Conservation (phyloP, 106 monocot genomes). For the Platanthera zijinensis region DNA sequence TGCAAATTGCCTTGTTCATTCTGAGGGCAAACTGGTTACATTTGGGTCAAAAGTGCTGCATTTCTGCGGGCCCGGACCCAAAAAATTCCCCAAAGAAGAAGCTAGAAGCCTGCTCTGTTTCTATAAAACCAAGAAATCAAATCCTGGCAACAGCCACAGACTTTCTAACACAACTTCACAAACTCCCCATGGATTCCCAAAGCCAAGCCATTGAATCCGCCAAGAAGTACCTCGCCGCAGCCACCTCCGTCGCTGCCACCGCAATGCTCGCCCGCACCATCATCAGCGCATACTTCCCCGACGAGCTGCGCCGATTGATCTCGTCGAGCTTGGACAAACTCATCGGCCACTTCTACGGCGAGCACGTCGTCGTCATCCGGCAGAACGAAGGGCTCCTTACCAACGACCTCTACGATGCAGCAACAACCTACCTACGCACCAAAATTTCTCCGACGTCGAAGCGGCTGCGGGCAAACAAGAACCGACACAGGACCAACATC, state of each 20-base stretch:
- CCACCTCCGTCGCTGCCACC: constrained; percentile 13
- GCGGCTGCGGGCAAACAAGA: constrained; percentile 13
- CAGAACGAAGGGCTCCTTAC: constrained; percentile 1
- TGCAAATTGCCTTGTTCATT: too few relatives aligned
- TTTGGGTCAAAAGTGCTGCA: too few relatives aligned
- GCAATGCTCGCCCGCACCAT: constrained; percentile 10
- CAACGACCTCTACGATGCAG: constrained; percentile 21
- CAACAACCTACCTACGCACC: constrained; percentile 13
- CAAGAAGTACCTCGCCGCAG: constrained; percentile 7
- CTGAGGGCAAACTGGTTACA: too few relatives aligned
- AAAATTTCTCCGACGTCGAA: constrained; percentile 1
- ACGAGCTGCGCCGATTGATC: constrained; percentile 10
- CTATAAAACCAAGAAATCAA: neutral
- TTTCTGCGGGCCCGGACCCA: too few relatives aligned
- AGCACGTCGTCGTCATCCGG: constrained; percentile 20
- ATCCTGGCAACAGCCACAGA: neutral
- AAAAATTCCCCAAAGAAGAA: too few relatives aligned
- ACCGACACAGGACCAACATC: neutral
- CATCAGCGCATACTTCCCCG: constrained; percentile 21
- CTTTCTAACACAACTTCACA: neutral
- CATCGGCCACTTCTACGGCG: neutral
- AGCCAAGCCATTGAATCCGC: constrained; percentile 9
- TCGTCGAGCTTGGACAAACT: neutral
- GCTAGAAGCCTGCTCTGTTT: neutral
- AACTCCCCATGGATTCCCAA: constrained; percentile 1